Evolutionary conservation across 768 basidiomycete genomes (phyloP).

Genomic region (Lenzites betulinus): DNA sequence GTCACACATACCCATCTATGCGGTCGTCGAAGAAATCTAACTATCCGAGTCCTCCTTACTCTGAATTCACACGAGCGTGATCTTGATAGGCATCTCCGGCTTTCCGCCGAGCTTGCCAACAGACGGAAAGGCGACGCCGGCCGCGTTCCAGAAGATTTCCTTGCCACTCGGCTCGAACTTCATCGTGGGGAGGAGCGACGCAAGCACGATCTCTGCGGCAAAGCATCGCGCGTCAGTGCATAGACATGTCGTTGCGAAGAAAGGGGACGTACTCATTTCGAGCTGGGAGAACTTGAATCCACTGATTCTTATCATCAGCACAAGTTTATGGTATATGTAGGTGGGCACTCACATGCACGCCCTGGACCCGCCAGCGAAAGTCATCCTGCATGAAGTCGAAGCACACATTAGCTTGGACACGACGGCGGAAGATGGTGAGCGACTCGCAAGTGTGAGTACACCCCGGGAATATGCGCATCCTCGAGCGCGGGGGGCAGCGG

Average conservation of each 20-base stretch:
- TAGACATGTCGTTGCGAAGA: background rate
- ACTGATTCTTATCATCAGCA: background rate
- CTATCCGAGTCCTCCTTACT: too few relatives aligned
- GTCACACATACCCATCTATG: too few relatives aligned
- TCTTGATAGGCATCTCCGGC: background rate
- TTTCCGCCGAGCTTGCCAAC: background rate
- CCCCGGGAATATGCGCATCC: conserved; percentile 14
- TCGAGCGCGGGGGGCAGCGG: conserved; percentile 6
- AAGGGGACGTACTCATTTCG: conserved; percentile 22
- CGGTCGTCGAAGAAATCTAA: too few relatives aligned
- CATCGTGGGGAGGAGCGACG: background rate
- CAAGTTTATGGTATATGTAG: background rate
- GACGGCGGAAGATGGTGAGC: too few relatives aligned
- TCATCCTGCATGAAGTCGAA: too few relatives aligned
- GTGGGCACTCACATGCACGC: conserved; percentile 26
- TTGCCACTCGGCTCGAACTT: background rate
- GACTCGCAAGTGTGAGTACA: conserved; percentile 20
- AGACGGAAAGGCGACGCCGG: background rate
- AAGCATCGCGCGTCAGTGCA: background rate
- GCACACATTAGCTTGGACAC: too few relatives aligned
- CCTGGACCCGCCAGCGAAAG: conserved; percentile 26
- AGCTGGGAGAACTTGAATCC: conserved; percentile 29
- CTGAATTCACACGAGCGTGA: too few relatives aligned
- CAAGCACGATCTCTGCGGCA: background rate
- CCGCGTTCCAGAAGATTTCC: background rate